Percentiles rank a stretch among this genome's conserved stretches.
Conservation (phyloP, 257 asterid species). For the Oldenlandia corymbosa region DNA sequence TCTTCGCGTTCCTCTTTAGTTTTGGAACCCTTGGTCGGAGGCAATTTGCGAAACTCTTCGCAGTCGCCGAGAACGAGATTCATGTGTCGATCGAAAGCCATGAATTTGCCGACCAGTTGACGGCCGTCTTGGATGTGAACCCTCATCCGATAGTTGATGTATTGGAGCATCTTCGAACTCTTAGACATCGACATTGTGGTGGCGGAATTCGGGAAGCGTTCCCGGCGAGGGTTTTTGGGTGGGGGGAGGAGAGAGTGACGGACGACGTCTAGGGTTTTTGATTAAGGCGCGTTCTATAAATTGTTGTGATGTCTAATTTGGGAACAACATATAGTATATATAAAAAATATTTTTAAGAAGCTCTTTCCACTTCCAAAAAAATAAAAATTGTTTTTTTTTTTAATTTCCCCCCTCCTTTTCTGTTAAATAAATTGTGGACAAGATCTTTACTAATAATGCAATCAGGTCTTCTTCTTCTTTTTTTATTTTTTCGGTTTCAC, state of each 20-base stretch:
- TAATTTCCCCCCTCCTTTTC: no score
- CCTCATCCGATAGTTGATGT: slow-evolving; percentile 91
- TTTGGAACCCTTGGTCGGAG: slow-evolving; percentile 75
- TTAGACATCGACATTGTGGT: slow-evolving; percentile 86
- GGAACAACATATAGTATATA: no score
- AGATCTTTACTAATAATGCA: no score
- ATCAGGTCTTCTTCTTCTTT: no score
- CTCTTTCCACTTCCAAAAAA: no score
- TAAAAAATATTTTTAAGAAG: no score
- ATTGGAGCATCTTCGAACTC: slow-evolving; percentile 91
- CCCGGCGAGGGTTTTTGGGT: slow-evolving; percentile 4
- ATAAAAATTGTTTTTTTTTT: no score
- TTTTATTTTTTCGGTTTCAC: no score
- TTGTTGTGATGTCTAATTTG: no score
- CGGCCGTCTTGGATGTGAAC: slow-evolving; percentile 94
- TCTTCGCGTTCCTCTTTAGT: slow-evolving; percentile 84
- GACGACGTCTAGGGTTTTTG: background rate
- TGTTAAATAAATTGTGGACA: no score
- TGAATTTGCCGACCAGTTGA: slow-evolving; percentile 80
- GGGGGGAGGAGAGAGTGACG: background rate
- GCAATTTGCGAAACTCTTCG: slow-evolving; percentile 81
- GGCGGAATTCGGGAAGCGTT: slow-evolving; percentile 11
- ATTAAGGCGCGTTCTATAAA: background rate
- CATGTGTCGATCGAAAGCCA: slow-evolving; percentile 98
- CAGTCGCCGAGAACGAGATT: slow-evolving; percentile 91